Base-by-base conservation (phyloP, 345 rosid genomes). In the Eucalyptus decipiens region DNA sequence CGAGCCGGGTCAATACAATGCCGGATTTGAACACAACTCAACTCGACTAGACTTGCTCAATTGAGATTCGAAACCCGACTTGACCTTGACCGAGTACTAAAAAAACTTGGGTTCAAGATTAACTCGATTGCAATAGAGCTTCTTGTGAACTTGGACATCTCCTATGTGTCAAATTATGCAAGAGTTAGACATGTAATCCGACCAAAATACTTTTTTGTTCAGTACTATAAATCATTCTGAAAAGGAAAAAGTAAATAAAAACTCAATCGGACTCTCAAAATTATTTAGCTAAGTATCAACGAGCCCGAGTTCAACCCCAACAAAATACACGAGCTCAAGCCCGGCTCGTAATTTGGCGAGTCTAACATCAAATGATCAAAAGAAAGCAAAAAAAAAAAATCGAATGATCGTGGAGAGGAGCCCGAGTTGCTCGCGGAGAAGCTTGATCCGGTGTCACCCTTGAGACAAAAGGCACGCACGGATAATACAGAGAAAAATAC, bases 101-200 rank as follows among this genome's bases (percentile, higher is more conserved):
- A 58, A 58, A 58, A 26, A 0, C 3, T 58, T 28, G 15, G 16
- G n/a, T 26, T 30, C 34, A 6, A 62, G 9, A 30, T 62, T 14
- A 13, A 30, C 69, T 62, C 69, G 1, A 1, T 28, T 6, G 34
- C 17, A 12, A 62, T 60, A 30, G 9, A 28, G 6, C 30, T 56
- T 56, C 14, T 21, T 52, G 0, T 4, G 15, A 60, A 11, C 67
- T 4, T 28, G 32, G n/a, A 62, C 8, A 30, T 30, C 17, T 28
- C 13, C 32, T 2, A 17, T 13, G 0, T 60, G 0, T 6, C 4
- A 13, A 28, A 13, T 30, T 28, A 30, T 5, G 1, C 17, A 6
- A 30, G 34, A 14, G 32, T 30, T 6, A 62, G 69, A 30, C n/a
- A n/a, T 16, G 21, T 16, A 65, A 65, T 65, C 11, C 43, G 3